phyloP scores from a whole-genome alignment of 306 rosid species.

The Castanospermum australe region DNA sequence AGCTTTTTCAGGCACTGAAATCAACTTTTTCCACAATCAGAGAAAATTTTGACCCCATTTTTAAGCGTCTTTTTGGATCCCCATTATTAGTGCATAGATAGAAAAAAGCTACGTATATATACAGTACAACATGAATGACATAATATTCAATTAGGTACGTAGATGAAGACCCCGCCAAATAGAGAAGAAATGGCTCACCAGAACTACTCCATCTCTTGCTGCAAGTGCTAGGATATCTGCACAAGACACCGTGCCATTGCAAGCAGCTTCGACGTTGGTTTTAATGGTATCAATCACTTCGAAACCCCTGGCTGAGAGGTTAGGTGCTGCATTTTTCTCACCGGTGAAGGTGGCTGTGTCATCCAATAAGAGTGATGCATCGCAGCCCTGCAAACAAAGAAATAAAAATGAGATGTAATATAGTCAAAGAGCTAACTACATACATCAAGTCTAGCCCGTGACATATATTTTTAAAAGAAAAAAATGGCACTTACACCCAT shows the following conservation, averaged over 20 bases:
- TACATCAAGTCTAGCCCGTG: not conserved
- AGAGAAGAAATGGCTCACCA: constrained; percentile 32
- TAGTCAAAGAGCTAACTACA: not conserved
- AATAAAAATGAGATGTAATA: not conserved
- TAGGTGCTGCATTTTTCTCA: constrained; percentile 70
- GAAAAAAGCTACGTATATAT: too few relatives aligned
- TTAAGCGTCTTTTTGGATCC: not conserved
- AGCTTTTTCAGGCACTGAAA: too few relatives aligned
- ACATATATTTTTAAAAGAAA: not conserved
- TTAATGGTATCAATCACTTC: constrained; percentile 79
- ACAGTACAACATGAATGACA: not conserved
- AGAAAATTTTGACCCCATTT: not conserved
- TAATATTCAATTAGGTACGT: not conserved
- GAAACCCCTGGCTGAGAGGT: constrained; percentile 59
- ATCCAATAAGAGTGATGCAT: constrained; percentile 66
- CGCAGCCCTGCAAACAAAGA: constrained; percentile 59
- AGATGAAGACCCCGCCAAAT: not conserved
- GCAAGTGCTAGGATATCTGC: constrained; percentile 89
- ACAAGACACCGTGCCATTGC: constrained; percentile 71
- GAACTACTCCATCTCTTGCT: constrained; percentile 58
- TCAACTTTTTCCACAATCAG: not conserved
- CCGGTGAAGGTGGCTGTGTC: constrained; percentile 61
- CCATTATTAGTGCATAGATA: not conserved
- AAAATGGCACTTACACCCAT: not conserved
- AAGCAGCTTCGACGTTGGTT: constrained; percentile 63